phyloP scores from a whole-genome alignment of 768 basidiomycete species.

The Hortiboletus flavorubellus region DNA sequence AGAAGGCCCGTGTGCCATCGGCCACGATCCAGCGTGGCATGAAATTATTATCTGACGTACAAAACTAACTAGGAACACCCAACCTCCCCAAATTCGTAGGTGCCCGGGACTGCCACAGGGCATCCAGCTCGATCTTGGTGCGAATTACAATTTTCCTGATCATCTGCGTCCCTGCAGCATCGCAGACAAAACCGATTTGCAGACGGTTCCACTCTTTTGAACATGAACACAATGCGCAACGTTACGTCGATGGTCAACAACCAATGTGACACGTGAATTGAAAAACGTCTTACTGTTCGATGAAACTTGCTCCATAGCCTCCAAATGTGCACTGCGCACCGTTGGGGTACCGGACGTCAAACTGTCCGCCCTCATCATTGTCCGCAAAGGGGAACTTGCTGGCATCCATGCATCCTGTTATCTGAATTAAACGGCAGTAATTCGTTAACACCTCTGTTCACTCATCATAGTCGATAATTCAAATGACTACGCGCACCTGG shows the following conservation, averaged over 20 bases:
- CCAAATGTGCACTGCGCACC: constrained; percentile 53
- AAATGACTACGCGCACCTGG: constrained; percentile 28
- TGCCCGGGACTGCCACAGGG: constrained; percentile 41
- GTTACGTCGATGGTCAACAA: neutral
- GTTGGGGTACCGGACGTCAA: constrained; percentile 49
- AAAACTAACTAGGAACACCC: constrained; percentile 31
- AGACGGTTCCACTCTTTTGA: constrained; percentile 44
- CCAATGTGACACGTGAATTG: neutral
- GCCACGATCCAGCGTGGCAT: constrained; percentile 16
- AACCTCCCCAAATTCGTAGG: constrained; percentile 42
- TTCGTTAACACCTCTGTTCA: neutral
- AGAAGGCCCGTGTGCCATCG: neutral
- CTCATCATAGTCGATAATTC: neutral
- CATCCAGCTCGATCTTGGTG: constrained; percentile 47
- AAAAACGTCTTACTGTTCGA: constrained; percentile 39
- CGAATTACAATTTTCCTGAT: constrained; percentile 50
- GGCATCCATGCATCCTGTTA: constrained; percentile 39
- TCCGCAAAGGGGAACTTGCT: constrained; percentile 31
- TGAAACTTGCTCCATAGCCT: constrained; percentile 50
- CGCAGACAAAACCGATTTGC: constrained; percentile 46
- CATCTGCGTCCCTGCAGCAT: constrained; percentile 40
- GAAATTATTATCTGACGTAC: neutral
- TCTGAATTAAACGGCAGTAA: constrained; percentile 14
- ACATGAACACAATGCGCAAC: neutral
- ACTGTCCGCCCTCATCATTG: constrained; percentile 45